Evolutionary conservation across 805 yeast species (phyloP), one percentile per base, ranked within the genome.

Genomic region (Wickerhamiella azymoides): DNA sequence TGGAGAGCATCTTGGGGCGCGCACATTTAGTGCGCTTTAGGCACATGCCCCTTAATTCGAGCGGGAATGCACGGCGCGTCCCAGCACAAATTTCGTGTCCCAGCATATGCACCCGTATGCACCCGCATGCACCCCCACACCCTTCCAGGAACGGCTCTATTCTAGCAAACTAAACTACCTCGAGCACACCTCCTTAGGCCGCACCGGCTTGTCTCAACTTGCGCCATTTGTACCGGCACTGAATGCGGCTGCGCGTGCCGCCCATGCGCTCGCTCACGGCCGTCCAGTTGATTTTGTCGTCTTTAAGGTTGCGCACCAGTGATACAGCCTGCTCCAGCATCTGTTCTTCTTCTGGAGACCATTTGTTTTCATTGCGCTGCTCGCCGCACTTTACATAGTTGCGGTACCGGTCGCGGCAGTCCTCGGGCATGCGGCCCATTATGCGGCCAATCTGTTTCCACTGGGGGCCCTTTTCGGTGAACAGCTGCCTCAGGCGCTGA

Each of bases 381-480:
- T 69, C 69, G 19, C 96, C 96, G 66, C 96, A 89, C 62, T 88
- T 88, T 51, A 88, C 82, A 59, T 88, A 89, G 60, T 89, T 89
- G 62, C 97, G 72, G 94, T 94, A 89, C 55, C 97, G 71, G 61
- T 89, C 97, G 54, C 97, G 73, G 62, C 96, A 88, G 64, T 89
- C 97, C 58, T 89, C 97, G 0, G 97, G 96, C 97, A 89, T 89
- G 56, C 97, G 70, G 11, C 83, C 84, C 75, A 89, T 69, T 7
- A 68, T 66, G 45, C 72, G 72, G 7, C 96, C 96, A 49, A 89
- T 83, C 36, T 70, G 68, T 54, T 84, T 84, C 97, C 97, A 89
- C 57, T 82, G 85, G 14, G 92, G 85, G 48, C 79, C 84, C 53
- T 76, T 73, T 21, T 77, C 76, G 9, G 71, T 62, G 10, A 84